phyloP scores from a whole-genome alignment of 2,329 filamentous ascomycete genomes.

The Fusarium vanettenii region DNA sequence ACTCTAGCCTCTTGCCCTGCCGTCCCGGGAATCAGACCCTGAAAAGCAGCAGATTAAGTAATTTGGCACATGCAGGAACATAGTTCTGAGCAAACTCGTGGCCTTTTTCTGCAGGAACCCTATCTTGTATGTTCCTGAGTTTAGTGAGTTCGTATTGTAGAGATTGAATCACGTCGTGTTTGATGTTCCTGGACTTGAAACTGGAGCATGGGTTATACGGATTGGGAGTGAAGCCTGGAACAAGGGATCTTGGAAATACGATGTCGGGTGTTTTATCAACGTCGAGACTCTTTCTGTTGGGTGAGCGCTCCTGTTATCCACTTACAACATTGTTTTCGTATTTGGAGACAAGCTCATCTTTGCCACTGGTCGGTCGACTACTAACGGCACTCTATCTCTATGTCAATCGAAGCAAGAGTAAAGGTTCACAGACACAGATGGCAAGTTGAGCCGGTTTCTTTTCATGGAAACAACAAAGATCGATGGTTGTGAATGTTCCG shows the following conservation, averaged over 20 bases:
- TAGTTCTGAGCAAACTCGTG: background rate
- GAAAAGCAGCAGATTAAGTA: background rate
- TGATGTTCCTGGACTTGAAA: background rate
- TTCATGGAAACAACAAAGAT: background rate
- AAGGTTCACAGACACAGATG: background rate
- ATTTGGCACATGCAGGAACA: background rate
- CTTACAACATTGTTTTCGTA: background rate
- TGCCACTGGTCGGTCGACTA: background rate
- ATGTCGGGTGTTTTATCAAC: background rate
- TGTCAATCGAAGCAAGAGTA: background rate
- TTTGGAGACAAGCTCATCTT: background rate
- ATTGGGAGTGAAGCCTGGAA: background rate
- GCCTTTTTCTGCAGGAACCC: background rate
- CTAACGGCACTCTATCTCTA: background rate
- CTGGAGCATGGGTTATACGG: background rate
- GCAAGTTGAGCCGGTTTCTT: background rate
- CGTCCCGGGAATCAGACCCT: background rate
- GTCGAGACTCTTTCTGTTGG: background rate
- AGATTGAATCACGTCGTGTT: background rate
- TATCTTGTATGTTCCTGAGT: background rate
- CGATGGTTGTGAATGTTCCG: background rate
- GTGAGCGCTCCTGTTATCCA: background rate
- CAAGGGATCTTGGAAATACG: background rate
- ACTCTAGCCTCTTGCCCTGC: background rate
- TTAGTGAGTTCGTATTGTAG: background rate